Evolutionary conservation across 2,329 filamentous ascomycete genomes (phyloP), one percentile per base, ranked within the genome.

Genomic region (Monilinia fructicola): DNA sequence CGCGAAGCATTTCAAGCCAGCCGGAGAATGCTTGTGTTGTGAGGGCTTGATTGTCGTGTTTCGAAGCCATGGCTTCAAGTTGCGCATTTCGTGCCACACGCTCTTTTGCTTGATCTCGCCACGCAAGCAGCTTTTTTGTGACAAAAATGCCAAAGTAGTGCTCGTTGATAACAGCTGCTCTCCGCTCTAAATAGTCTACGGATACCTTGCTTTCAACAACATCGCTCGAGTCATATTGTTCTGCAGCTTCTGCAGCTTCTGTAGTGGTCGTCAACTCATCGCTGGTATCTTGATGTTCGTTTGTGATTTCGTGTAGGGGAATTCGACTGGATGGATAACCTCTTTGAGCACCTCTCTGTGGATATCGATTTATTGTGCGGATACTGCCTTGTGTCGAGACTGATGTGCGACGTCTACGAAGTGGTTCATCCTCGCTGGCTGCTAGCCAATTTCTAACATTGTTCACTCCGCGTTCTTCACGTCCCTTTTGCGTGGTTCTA

Each of bases 21-120:
- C 79, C 77, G 64, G 83, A 81, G 54, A 87, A 79, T 0, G 81
- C 82, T 69, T 84, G 79, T 48, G 79, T 81, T 56, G 87, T 75
- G 26, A 89, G 77, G 11, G 81, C 81, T 18, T 75, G 74, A 40
- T 79, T 79, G 72, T 89, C 84, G 62, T 81, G 80, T 26, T 79
- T 78, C 11, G 76, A 69, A n/a, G 86, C 83, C 64, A 80, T 76
- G 16, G 74, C 70, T 67, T 80, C 77, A 71, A 82, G 78, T 35
- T 77, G 73, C 42, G 74, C 69, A 66, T 77, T 78, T 42, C 75
- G 71, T 61, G 80, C 75, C 64, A 75, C 75, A 42, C 73, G 69
- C 67, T 79, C 75, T 12, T 67, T 40, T 54, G 73, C 70, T 66
- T 69, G 71, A 16, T 73, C 67, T 67, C 68, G 73, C 75, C 75